Evolutionary conservation across 495 filamentous ascomycete genomes (phyloP).

Genomic region (Amphirosellinia nigrospora): DNA sequence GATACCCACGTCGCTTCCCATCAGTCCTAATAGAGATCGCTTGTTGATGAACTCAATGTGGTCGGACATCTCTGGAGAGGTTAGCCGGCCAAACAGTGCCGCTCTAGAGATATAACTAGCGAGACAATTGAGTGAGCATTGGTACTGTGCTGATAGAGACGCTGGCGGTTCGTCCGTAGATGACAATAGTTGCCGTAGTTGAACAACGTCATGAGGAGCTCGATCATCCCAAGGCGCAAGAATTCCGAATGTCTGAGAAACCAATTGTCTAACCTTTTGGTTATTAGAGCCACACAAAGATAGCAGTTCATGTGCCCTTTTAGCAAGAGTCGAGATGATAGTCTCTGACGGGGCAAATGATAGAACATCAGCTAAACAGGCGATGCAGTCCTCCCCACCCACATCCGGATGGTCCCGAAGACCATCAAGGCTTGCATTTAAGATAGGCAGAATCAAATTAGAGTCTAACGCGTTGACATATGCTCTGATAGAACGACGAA

Average conservation of each 20-base stretch:
- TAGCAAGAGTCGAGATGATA: conserved; percentile 56
- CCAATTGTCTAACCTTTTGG: conserved; percentile 63
- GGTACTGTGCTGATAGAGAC: conserved; percentile 36
- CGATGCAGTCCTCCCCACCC: conserved; percentile 57
- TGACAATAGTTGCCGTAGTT: conserved; percentile 30
- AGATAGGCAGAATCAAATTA: conserved; percentile 34
- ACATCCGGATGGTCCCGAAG: conserved; percentile 37
- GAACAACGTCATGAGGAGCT: conserved; percentile 26
- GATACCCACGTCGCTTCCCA: conserved; percentile 38
- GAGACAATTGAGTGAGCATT: conserved; percentile 37
- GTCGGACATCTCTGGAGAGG: conserved; percentile 28
- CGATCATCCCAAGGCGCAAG: conserved; percentile 53
- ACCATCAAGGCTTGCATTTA: conserved; percentile 40
- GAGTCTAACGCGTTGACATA: conserved; percentile 41
- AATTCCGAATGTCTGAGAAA: conserved; percentile 78
- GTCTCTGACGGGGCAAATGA: conserved; percentile 62
- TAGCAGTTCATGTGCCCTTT: conserved; percentile 56
- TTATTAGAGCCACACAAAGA: conserved; percentile 72
- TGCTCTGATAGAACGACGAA: conserved; percentile 61
- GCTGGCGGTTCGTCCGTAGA: conserved; percentile 31
- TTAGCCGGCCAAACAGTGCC: conserved; percentile 30
- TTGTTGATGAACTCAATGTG: conserved; percentile 33
- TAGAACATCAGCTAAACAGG: conserved; percentile 69
- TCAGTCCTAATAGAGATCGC: conserved; percentile 25
- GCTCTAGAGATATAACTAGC: conserved; percentile 36